A percentile compares a stretch with the other conserved stretches of the same genome.
phyloP scores from a whole-genome alignment of 768 basidiomycete genomes.

The Collybia sordida region DNA sequence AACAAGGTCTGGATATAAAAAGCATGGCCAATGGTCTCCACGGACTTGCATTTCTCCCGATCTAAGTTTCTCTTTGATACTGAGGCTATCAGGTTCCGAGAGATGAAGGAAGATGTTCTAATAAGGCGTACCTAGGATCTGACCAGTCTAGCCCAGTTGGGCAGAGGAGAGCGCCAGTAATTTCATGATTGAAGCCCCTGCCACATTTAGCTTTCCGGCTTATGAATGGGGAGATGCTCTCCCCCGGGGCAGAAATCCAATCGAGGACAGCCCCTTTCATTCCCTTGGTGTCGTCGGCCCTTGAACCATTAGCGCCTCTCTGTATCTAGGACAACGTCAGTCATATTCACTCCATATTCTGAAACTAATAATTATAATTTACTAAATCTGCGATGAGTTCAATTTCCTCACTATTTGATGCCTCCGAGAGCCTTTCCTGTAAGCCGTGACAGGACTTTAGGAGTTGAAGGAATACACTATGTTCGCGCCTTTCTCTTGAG shows the following conservation, averaged over 20 bases:
- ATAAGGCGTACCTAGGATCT: neutral
- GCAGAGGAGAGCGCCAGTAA: neutral
- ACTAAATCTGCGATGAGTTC: slow-evolving; percentile 1
- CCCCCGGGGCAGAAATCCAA: neutral
- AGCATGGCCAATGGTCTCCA: slow-evolving; percentile 23
- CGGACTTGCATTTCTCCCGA: slow-evolving; percentile 14
- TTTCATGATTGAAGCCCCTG: slow-evolving; percentile 1
- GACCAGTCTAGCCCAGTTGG: neutral
- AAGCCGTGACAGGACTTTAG: neutral
- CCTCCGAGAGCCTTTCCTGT: neutral
- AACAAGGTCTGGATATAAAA: slow-evolving; percentile 17
- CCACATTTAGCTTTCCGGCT: neutral
- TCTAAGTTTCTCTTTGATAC: slow-evolving; percentile 7
- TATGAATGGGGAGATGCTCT: neutral
- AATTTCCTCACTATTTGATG: neutral
- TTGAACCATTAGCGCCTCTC: slow-evolving; percentile 1
- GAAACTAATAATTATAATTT: neutral
- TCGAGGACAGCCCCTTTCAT: neutral
- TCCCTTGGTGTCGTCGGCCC: slow-evolving; percentile 2
- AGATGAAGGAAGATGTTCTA: no score
- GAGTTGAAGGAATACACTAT: neutral
- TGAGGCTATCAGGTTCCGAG: neutral
- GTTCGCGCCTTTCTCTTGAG: neutral
- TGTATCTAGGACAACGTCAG: neutral
- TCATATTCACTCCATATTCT: no score